These are phyloP conservation scores for Ramularia endophylla DNA, from an alignment of 2,329 filamentous ascomycete species.

Conservation along the genomic window DNA sequence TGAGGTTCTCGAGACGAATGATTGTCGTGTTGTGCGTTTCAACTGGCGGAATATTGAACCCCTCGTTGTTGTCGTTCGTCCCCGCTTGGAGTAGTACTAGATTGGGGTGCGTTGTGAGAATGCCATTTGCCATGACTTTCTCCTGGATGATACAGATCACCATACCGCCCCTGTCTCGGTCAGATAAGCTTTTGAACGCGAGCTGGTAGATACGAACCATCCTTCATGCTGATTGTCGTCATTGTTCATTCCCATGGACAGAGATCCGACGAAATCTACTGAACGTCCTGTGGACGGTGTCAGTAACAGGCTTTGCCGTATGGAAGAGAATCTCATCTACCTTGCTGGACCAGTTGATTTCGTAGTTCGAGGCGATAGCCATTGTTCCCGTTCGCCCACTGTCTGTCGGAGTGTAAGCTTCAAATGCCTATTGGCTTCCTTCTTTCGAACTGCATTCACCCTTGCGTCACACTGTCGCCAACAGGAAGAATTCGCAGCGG, in stretches of 20 bases:
- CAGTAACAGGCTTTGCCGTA: background rate
- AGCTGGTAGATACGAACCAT: background rate
- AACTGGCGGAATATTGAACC: background rate
- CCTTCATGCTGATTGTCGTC: constrained; percentile 1
- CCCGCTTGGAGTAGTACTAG: background rate
- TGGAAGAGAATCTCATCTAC: background rate
- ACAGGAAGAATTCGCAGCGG: background rate
- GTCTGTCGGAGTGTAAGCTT: background rate
- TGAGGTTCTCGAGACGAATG: background rate
- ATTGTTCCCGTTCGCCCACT: background rate
- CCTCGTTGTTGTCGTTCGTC: background rate
- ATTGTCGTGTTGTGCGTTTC: background rate
- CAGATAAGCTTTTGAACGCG: too few species aligned
- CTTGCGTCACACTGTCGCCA: constrained; percentile 1
- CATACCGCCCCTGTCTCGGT: background rate
- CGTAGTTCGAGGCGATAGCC: background rate
- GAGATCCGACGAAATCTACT: constrained; percentile 1
- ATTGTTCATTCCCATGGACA: background rate
- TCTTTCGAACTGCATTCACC: background rate
- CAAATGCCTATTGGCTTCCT: background rate
- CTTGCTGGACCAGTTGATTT: background rate
- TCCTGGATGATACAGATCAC: background rate
- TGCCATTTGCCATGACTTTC: constrained; percentile 1
- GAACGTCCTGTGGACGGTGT: background rate
- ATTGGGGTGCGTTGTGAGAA: background rate